Evolutionary conservation across 106 monocot genomes (phyloP), one percentile per base, ranked within the genome.

Genomic region (Chionographis japonica): DNA sequence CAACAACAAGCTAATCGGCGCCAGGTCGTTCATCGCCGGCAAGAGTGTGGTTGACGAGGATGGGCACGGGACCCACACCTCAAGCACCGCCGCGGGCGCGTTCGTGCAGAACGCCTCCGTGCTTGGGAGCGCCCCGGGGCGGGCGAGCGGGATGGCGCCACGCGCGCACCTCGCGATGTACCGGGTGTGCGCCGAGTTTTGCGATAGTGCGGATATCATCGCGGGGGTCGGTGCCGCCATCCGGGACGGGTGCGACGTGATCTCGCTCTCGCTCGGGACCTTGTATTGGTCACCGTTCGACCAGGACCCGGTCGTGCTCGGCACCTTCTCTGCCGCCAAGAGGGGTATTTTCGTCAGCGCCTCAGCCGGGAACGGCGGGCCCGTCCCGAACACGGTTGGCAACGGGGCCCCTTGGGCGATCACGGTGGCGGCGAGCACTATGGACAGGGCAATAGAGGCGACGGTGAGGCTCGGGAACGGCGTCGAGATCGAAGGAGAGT

Each of bases 361-460:
- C 18, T 40, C 79, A 5, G 88, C 55, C 4, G 85, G 89, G 8
- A 85, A 89, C 50, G 0, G 0, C 4, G 89, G 89, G 3, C 85
- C 89, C 0, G 2, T 0, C 0, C 1, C 37, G 0, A 9, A 15
- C 49, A 52, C 76, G 1, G 38, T 81, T 15, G 15, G 36, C 1
- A 88, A 85, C 39, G 78, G 62, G 3, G 78, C 81, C 3, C 88
- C 88, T 5, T 90, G 85, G 89, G n/a, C 83, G 0, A 63, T 90
- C 2, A 90, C 90, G 4, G 83, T 90, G 17, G 83, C 62, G 0
- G 86, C 83, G 1, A 73, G 80, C 50, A 69, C 77, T 13, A 61
- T 72, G 2, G 86, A 86, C 57, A 50, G 86, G 9, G 40, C 14
- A 1, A 60, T 83, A 3, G 17, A 6, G 19, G 57, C 74, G 4